Evolutionary conservation across 768 basidiomycete species (phyloP), one percentile per base, ranked within the genome.

Genomic region (Crepidotus variabilis): DNA sequence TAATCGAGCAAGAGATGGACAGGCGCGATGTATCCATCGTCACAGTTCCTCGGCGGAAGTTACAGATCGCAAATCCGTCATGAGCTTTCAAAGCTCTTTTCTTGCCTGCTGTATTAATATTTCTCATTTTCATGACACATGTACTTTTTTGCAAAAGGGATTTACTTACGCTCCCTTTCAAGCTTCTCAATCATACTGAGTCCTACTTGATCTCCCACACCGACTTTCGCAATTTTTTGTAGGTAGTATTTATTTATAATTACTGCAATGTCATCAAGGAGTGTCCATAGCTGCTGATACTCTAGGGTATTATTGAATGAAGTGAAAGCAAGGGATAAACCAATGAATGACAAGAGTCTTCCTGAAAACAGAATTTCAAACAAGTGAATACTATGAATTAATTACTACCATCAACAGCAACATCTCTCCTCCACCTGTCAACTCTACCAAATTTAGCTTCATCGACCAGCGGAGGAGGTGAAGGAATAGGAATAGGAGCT

Each of bases 1-100:
- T 82, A 62, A 90, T 92, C 33, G 91, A 92, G 66, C 85, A 87
- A 56, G 90, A 92, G 69, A 89, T 93, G 80, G 83, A 78, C 36
- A 77, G 90, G 61, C 81, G 91, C 50, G 89, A 92, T 60, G 89
- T 92, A 28, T 88, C 87, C n/a, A 90, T 92, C 64, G 82, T 92
- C 58, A 86, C 84, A 5, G 78, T 84, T 45, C 91, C 91, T 18
- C 86, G 83, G 66, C 87, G 89, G 61, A 84, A 81, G 64, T 71
- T 93, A 55, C 84, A 84, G 78, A 80, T 92, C 49, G 79, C 82
- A 52, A 93, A 93, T 69, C 88, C 87, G 13, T 79, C 78, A 60
- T 76, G 69, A 73, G 61, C 10, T 28, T 23, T 51, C 39, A 32
- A 46, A 11, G 50, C 48, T 52, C 35, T 56, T 36, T 56, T n/a